Evolutionary conservation across 2,329 filamentous ascomycete species (phyloP).

Genomic region (Ceratocystiopsis sp.): DNA sequence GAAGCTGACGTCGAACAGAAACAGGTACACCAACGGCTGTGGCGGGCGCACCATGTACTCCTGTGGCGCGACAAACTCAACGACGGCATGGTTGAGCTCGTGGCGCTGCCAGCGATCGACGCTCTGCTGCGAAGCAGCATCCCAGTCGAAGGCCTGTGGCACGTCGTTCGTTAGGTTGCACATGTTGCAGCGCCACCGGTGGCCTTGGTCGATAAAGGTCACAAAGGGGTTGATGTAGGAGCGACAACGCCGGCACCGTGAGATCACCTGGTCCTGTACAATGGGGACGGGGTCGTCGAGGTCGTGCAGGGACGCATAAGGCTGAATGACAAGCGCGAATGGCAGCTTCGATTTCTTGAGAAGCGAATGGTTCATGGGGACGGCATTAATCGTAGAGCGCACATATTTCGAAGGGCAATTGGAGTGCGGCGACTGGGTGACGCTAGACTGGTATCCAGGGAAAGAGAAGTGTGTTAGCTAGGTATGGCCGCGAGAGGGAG

Average conservation of each 20-base stretch:
- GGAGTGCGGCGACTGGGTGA: slow-evolving; percentile 76
- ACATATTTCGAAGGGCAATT: slow-evolving; percentile 92
- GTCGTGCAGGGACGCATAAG: slow-evolving; percentile 84
- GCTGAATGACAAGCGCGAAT: slow-evolving; percentile 90
- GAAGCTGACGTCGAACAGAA: slow-evolving; percentile 89
- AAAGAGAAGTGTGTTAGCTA: slow-evolving; percentile 3
- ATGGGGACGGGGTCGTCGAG: slow-evolving; percentile 81
- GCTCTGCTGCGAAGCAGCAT: slow-evolving; percentile 75
- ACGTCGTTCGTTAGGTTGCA: slow-evolving; percentile 98
- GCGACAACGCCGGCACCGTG: slow-evolving; percentile 83
- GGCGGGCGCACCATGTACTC: slow-evolving; percentile 99
- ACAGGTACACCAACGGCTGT: slow-evolving; percentile 87
- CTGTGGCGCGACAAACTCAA: slow-evolving; percentile 93
- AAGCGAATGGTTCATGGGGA: slow-evolving; percentile 80
- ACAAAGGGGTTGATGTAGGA: slow-evolving; percentile 98
- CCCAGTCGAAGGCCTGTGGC: slow-evolving; percentile 98
- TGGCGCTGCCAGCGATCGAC: slow-evolving; percentile 83
- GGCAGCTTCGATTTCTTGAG: slow-evolving; percentile 95
- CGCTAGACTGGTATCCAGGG: slow-evolving; percentile 45
- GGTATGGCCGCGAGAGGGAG: slow-evolving; percentile 3
- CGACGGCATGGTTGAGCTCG: slow-evolving; percentile 90
- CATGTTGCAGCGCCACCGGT: slow-evolving; percentile 99
- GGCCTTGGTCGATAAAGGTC: slow-evolving; percentile 88
- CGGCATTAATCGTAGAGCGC: slow-evolving; percentile 83
- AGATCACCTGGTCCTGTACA: slow-evolving; percentile 93